These are phyloP conservation scores for Mycena haematopus DNA, from an alignment of 768 basidiomycete genomes.

Conservation along the genomic window DNA sequence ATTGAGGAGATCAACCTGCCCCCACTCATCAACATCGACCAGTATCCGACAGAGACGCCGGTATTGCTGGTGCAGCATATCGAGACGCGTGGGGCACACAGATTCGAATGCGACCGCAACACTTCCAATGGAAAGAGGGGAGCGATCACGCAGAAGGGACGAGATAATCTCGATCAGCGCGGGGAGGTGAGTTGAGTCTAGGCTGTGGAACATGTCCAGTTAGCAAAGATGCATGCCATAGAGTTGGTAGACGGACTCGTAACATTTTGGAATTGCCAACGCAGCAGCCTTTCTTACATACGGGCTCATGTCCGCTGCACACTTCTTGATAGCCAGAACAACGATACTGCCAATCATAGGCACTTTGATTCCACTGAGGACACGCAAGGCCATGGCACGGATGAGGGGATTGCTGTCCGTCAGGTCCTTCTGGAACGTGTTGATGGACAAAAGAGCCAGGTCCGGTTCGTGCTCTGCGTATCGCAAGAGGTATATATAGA, in stretches of 20 bases:
- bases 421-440: conserved; percentile 97
- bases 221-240: not conserved
- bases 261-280: conserved; percentile 86
- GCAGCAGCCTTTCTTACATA: conserved; percentile 95
- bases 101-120: conserved; percentile 85
- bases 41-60: conserved; percentile 83
- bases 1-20: conserved; percentile 81
- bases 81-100: conserved; percentile 86
- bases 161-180: conserved; percentile 74
- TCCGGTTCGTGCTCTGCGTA: conserved; percentile 95
- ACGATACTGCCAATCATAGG: conserved; percentile 88
- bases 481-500: conserved; percentile 95
- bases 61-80: conserved; percentile 89
- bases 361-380: conserved; percentile 90
- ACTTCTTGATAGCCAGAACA: conserved; percentile 89
- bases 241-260: conserved; percentile 51
- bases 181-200: conserved; percentile 75
- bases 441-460: conserved; percentile 93
- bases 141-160: conserved; percentile 71
- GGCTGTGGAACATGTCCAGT: conserved; percentile 47
- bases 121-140: conserved; percentile 87
- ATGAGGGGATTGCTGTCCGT: conserved; percentile 92
- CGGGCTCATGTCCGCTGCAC: conserved; percentile 89
- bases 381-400: conserved; percentile 93
- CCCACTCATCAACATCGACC: conserved; percentile 96